phyloP scores from a whole-genome alignment of 768 basidiomycete genomes.

The Dioszegia aurantiaca region DNA sequence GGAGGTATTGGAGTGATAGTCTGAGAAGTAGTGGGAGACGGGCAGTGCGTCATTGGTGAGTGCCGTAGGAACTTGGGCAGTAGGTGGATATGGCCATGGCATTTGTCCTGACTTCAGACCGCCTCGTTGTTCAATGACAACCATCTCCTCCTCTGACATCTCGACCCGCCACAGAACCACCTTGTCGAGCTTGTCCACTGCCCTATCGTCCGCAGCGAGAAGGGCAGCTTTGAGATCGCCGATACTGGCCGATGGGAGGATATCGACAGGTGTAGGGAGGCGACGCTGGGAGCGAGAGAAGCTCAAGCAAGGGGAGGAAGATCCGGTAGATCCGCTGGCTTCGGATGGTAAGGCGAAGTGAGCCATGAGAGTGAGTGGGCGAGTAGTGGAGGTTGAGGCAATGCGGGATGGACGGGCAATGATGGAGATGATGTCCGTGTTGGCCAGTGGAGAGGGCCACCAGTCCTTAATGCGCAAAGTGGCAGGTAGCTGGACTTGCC shows the following conservation, averaged over 20 bases:
- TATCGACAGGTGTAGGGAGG: conserved; percentile 35
- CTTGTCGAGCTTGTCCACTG: conserved; percentile 19
- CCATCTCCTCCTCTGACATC: conserved; percentile 48
- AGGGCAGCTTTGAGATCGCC: conserved; percentile 37
- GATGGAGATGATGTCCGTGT: conserved; percentile 36
- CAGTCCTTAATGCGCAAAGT: conserved; percentile 2
- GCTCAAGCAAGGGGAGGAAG: conserved; percentile 7
- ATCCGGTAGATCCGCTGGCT: background rate
- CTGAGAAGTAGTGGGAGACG: conserved; percentile 39
- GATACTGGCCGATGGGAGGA: conserved; percentile 29
- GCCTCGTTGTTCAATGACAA: conserved; percentile 43
- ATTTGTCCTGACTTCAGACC: conserved; percentile 44
- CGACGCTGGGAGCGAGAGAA: conserved; percentile 4
- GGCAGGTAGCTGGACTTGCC: conserved; percentile 12
- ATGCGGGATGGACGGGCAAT: conserved; percentile 24
- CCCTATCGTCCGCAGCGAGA: conserved; percentile 32
- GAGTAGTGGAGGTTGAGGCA: conserved; percentile 8
- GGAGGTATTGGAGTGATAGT: conserved; percentile 27
- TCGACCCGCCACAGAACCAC: conserved; percentile 46
- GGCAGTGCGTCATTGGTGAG: conserved; percentile 27
- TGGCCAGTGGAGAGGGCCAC: conserved; percentile 15
- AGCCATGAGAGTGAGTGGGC: conserved; percentile 30
- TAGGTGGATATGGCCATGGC: conserved; percentile 52
- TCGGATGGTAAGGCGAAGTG: conserved; percentile 32
- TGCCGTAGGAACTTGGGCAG: conserved; percentile 33